Evolutionary conservation across 169 alveolate genomes (phyloP).

Genomic region (Eimeria necatrix): DNA sequence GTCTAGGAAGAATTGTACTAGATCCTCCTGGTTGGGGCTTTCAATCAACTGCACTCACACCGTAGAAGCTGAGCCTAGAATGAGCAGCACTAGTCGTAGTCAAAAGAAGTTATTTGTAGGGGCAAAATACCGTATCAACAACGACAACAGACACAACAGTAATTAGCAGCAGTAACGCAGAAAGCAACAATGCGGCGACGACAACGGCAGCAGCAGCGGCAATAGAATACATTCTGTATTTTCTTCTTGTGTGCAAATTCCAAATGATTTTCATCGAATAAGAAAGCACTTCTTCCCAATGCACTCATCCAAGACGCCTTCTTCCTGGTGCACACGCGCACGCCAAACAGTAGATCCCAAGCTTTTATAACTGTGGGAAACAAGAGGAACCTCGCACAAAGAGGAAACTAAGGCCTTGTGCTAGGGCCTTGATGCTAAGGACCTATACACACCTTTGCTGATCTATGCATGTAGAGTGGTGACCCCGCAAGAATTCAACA

Average conservation of each 20-base stretch:
- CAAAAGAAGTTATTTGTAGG: too few species aligned
- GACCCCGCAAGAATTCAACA: not conserved
- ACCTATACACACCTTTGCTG: not conserved
- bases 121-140: too few species aligned
- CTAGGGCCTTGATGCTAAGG: too few species aligned
- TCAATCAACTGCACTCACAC: not conserved
- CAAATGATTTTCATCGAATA: not conserved
- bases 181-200: too few species aligned
- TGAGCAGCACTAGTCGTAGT: too few species aligned
- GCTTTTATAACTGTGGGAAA: not conserved
- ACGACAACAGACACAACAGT: too few species aligned
- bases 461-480: not conserved
- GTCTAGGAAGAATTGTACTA: not conserved
- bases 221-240: not conserved
- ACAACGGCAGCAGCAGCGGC: not conserved
- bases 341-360: not conserved
- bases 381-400: not conserved
- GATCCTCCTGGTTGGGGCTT: not conserved
- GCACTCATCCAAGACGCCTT: not conserved
- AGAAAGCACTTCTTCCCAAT: not conserved
- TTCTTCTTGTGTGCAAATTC: not conserved
- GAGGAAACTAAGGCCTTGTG: not conserved
- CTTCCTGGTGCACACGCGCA: not conserved
- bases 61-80: too few species aligned
- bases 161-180: too few species aligned